These are phyloP conservation scores for Cyclotella atomus DNA, from an alignment of 108 stramenopile genomes.

Conservation along the genomic window DNA sequence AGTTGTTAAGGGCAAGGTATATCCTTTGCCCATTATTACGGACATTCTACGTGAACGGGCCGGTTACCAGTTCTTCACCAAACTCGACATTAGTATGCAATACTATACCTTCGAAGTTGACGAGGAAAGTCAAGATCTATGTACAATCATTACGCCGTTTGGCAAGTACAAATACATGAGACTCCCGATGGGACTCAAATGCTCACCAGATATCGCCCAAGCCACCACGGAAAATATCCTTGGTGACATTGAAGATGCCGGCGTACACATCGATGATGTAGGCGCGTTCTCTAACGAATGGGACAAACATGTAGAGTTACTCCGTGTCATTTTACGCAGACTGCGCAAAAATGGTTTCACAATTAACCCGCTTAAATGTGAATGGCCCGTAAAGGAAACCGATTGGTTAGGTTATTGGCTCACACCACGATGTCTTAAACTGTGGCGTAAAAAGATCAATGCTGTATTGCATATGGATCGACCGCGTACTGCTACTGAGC, in stretches of 20 bases:
- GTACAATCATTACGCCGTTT: constrained; percentile 36
- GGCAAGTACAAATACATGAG: constrained; percentile 28
- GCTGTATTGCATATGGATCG: constrained; percentile 38
- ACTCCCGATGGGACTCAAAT: constrained; percentile 8
- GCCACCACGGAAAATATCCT: constrained; percentile 41
- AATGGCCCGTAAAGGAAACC: constrained; percentile 59
- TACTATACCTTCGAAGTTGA: not conserved
- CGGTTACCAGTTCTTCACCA: constrained; percentile 2
- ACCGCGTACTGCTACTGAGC: constrained; percentile 23
- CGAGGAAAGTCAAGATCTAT: constrained; percentile 6
- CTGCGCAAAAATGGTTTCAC: constrained; percentile 46
- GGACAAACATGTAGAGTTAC: constrained; percentile 16
- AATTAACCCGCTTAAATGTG: constrained; percentile 60
- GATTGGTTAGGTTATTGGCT: constrained; percentile 72
- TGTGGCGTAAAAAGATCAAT: constrained; percentile 56
- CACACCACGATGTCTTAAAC: constrained; percentile 52
- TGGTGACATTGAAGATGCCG: constrained; percentile 18
- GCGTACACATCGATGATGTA: constrained; percentile 50
- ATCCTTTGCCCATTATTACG: constrained; percentile 7
- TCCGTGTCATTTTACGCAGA: constrained; percentile 10
- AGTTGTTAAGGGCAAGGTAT: constrained; percentile 8
- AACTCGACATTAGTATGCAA: constrained; percentile 10
- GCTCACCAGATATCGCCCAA: constrained; percentile 46
- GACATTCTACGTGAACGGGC: not conserved
- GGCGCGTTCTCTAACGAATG: constrained; percentile 17